phyloP scores from a whole-genome alignment of 306 rosid species.

The Citrullus mucosospermus region DNA sequence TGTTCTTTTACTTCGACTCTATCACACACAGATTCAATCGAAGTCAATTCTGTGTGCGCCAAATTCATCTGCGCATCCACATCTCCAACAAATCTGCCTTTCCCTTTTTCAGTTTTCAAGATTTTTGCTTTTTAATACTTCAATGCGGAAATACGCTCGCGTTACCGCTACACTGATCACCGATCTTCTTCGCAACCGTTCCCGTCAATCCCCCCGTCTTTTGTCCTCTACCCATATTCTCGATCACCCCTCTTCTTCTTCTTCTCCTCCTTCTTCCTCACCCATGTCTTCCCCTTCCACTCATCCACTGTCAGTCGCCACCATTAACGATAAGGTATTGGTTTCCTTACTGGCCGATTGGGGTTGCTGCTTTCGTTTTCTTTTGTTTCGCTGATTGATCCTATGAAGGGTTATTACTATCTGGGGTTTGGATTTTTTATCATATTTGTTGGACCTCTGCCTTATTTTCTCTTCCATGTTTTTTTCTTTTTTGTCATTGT shows the following conservation, averaged over 20 bases:
- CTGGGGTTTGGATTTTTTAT: background rate
- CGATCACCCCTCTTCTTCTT: constrained; percentile 14
- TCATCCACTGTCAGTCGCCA: constrained; percentile 32
- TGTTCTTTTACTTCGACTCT: background rate
- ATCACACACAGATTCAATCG: background rate
- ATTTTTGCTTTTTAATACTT: background rate
- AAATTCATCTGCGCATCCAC: background rate
- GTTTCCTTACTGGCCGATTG: background rate
- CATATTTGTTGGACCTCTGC: too few species aligned
- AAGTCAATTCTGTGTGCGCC: constrained; percentile 1
- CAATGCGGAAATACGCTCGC: constrained; percentile 68
- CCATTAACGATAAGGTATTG: constrained; percentile 64
- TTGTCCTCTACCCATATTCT: constrained; percentile 19
- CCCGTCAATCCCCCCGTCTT: constrained; percentile 24
- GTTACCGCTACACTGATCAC: constrained; percentile 14
- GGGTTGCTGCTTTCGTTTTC: background rate
- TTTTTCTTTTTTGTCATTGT: background rate
- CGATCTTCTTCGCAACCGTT: constrained; percentile 26
- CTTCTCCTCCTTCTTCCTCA: constrained; percentile 14
- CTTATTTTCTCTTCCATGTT: background rate
- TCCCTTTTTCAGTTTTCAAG: background rate
- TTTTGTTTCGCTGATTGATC: background rate
- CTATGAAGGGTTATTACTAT: background rate
- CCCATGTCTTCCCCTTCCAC: constrained; percentile 32
- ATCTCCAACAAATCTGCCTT: background rate